Conservation (phyloP, 2,329 filamentous ascomycete genomes). For the Ceratocystis variospora region DNA sequence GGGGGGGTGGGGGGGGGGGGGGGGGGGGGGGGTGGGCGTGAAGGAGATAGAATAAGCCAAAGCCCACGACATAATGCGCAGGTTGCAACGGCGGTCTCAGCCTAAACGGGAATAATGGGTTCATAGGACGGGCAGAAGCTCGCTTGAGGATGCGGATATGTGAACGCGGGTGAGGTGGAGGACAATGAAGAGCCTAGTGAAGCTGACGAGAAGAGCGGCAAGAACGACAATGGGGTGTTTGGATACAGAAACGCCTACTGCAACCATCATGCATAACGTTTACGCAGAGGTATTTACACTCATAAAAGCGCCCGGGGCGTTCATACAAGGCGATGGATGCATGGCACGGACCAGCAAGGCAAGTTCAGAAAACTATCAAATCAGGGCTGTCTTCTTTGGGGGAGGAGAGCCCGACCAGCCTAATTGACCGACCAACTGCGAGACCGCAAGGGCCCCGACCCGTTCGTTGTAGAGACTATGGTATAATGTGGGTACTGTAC, state of each 20-base stretch:
- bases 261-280: too few relatives aligned
- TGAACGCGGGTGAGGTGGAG: neutral
- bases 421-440: neutral
- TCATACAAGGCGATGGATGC: neutral
- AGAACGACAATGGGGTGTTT: neutral
- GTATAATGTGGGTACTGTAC: too few relatives aligned
- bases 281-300: neutral
- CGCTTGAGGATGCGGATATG: neutral
- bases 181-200: neutral
- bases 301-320: neutral
- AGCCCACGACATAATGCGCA: neutral
- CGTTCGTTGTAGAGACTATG: too few relatives aligned
- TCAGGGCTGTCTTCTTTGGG: neutral
- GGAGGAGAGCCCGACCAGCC: neutral
- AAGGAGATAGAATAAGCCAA: neutral
- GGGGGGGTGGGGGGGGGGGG: neutral
- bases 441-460: too few relatives aligned
- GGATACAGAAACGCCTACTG: neutral
- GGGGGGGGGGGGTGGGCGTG: neutral
- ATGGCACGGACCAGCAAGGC: neutral
- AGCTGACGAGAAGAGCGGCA: neutral
- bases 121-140: neutral
- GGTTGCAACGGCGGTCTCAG: neutral
- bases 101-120: neutral
- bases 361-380: neutral